Percentiles rank a stretch among this genome's conserved stretches.
Evolutionary conservation across 768 basidiomycete species (phyloP).

Genomic region (Suillus bovinus): DNA sequence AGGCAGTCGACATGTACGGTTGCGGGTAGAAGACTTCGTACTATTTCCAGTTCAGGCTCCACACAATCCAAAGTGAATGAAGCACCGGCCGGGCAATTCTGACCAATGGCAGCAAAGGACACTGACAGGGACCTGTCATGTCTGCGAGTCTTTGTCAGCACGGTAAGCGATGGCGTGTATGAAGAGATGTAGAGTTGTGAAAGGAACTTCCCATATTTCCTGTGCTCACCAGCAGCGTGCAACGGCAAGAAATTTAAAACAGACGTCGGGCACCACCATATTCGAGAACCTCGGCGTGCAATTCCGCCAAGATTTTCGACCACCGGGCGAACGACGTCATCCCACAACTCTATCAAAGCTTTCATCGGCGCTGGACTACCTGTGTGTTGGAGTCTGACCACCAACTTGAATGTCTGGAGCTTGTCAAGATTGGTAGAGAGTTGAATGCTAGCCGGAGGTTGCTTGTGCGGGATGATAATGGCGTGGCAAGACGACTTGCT

Average conservation of each 20-base stretch:
- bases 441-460: too few relatives aligned
- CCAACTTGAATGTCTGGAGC: too few relatives aligned
- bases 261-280: neutral
- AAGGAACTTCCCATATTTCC: neutral
- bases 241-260: neutral
- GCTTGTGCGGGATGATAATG: too few relatives aligned
- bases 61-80: neutral
- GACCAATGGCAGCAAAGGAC: conserved; percentile 11
- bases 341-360: conserved; percentile 4
- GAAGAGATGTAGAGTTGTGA: neutral
- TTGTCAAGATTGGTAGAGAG: neutral
- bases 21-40: neutral
- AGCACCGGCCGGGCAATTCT: neutral
- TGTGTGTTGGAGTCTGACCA: too few relatives aligned
- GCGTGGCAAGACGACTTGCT: too few relatives aligned
- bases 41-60: neutral
- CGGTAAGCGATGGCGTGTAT: conserved; percentile 7
- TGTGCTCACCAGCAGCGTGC: neutral
- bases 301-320: neutral
- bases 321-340: neutral
- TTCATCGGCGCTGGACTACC: too few relatives aligned
- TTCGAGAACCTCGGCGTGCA: neutral
- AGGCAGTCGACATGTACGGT: too few relatives aligned
- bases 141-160: conserved; percentile 3
- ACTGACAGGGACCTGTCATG: neutral